These are phyloP conservation scores for Trichaptum fuscoviolaceum DNA, from an alignment of 768 basidiomycete species.

Conservation along the genomic window DNA sequence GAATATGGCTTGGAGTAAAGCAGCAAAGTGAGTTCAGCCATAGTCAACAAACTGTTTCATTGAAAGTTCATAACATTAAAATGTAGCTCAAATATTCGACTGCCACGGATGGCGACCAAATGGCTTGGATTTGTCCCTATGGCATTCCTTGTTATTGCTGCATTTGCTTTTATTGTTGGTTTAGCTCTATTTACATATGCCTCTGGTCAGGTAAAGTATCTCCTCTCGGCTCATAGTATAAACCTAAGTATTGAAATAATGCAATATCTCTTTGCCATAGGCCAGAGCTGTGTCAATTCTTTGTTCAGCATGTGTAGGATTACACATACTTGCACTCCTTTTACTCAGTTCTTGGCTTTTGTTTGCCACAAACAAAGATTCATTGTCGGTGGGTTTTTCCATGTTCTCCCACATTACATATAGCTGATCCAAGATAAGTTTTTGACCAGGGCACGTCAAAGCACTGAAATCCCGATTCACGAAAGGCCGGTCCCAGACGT, in stretches of 20 bases:
- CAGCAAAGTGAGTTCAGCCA: slow-evolving; percentile 77
- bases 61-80: no score
- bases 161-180: slow-evolving; percentile 76
- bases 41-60: no score
- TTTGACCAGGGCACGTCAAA: no score
- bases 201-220: slow-evolving; percentile 48
- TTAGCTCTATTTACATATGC: slow-evolving; percentile 77
- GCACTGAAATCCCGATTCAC: no score
- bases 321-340: background rate
- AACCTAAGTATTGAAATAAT: no score
- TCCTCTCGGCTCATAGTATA: background rate
- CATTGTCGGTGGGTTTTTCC: background rate
- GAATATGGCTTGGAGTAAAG: slow-evolving; percentile 66
- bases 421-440: no score
- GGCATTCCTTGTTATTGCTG: slow-evolving; percentile 78
- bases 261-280: background rate
- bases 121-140: slow-evolving; percentile 35
- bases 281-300: background rate
- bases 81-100: slow-evolving; percentile 67
- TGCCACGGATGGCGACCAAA: slow-evolving; percentile 59
- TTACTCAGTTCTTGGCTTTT: background rate
- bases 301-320: background rate
- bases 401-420: no score
- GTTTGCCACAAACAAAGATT: background rate
- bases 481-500: no score